Evolutionary conservation across 1,139 yeast species (phyloP), one percentile per base, ranked within the genome.

Genomic region (Hansenula lynferdii): DNA sequence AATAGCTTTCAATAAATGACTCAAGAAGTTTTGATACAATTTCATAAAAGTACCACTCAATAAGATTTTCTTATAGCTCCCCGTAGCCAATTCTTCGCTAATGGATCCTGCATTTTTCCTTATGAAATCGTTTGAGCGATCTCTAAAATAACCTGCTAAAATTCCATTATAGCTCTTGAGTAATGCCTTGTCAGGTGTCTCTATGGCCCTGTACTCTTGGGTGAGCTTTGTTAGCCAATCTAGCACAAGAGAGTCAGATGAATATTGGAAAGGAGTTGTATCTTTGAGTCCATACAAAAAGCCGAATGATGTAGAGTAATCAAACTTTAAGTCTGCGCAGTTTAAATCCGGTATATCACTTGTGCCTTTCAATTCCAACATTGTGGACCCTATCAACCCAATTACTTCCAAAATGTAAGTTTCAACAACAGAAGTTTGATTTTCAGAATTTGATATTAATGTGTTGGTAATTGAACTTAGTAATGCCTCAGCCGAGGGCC

Each of bases 401-500:
- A 76, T 53, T 45, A 75, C 53, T 40, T 80, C 87, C 31, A 82
- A 56, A 4, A 75, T 64, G 42, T 69, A 65, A 0, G 76, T 64
- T 45, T 79, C 83, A 8, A 70, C 60, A 6, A 55, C 44, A 2
- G 70, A 56, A 4, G 69, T 35, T 21, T 66, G 66, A 10, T 57
- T 54, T 25, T 60, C 65, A 33, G 70, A 54, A 1, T 65, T 54
- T n/a, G 49, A 50, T 34, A 77, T 50, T 16, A 77, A 51, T 5
- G 69, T 61, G 35, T 62, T 65, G 42, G 71, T 60, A 4, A 80
- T 43, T 1, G 76, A 61, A 5, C 58, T 56, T 6, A 80, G 56
- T 16, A 81, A 45, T 0, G 65, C 47, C 41, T 77, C 85, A 0
- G 80, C 65, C 0, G 75, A 75, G 0, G 85, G 68, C 76, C 82